Percentiles rank a stretch among this genome's conserved stretches.
Conservation (phyloP, 768 basidiomycete genomes). For the Coprinopsis sp. region DNA sequence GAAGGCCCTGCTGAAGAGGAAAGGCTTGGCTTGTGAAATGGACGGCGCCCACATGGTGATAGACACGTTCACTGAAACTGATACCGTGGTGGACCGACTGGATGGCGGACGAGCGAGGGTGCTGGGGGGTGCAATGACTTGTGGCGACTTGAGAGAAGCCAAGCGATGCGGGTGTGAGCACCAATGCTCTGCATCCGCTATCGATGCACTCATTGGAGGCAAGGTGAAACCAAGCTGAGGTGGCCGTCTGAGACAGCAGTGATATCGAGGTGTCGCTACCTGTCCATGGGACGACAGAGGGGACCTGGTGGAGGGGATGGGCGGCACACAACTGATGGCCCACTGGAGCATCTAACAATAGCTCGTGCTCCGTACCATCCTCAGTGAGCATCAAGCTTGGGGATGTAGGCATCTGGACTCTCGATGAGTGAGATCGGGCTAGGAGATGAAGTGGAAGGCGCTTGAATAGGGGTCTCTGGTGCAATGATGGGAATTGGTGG, state of each 20-base stretch:
- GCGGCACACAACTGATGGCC: conserved; percentile 6
- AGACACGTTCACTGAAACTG: not conserved
- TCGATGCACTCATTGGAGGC: conserved; percentile 16
- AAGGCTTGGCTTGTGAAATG: not conserved
- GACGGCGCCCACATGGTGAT: not conserved
- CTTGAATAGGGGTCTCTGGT: conserved; percentile 19
- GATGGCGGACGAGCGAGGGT: not conserved
- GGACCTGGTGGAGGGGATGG: conserved; percentile 11
- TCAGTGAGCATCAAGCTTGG: not conserved
- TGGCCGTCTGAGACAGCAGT: not conserved
- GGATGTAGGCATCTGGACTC: conserved; percentile 1
- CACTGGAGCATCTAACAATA: not conserved
- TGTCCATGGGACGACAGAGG: conserved; percentile 11
- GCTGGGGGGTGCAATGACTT: not conserved
- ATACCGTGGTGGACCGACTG: not conserved
- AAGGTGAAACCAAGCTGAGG: conserved; percentile 22
- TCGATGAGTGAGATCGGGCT: conserved; percentile 14
- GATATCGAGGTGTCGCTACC: not conserved
- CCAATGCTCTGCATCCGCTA: not conserved
- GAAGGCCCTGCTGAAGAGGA: conserved; percentile 2
- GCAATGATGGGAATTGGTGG: conserved; percentile 17
- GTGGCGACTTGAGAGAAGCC: conserved; percentile 9
- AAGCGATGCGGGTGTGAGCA: conserved; percentile 16
- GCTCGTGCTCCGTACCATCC: conserved; percentile 1
- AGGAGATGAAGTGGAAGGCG: conserved; percentile 16